Conservation (phyloP, 2,329 filamentous ascomycete species). For the Ascochyta koolunga region DNA sequence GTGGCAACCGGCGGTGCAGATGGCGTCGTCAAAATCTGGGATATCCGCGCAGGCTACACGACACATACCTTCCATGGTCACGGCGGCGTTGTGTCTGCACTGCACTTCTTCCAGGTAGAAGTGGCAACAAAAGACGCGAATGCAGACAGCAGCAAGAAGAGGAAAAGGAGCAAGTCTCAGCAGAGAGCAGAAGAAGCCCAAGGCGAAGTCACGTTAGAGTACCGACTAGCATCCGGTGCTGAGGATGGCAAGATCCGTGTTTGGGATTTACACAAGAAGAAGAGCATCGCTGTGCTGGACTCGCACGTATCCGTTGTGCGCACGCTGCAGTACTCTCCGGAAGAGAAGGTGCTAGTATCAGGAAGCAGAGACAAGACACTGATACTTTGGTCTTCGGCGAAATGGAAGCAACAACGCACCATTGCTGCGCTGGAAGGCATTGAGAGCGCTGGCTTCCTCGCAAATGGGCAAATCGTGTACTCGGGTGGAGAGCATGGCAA, state of each 20-base stretch:
- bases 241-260: slow-evolving; percentile 93
- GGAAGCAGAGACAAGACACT: slow-evolving; percentile 92
- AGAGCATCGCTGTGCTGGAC: slow-evolving; percentile 76
- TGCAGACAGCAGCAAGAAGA: slow-evolving; percentile 45
- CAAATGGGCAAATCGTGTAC: slow-evolving; percentile 73
- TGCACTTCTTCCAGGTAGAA: slow-evolving; percentile 86
- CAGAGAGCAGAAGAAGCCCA: slow-evolving; percentile 51
- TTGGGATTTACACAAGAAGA: slow-evolving; percentile 88
- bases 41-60: slow-evolving; percentile 85
- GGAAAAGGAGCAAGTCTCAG: slow-evolving; percentile 51
- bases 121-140: slow-evolving; percentile 54
- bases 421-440: slow-evolving; percentile 85
- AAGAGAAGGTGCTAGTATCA: slow-evolving; percentile 78
- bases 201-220: slow-evolving; percentile 62
- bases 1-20: slow-evolving; percentile 93
- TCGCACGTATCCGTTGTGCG: slow-evolving; percentile 97
- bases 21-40: slow-evolving; percentile 95
- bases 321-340: slow-evolving; percentile 77
- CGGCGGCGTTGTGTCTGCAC: slow-evolving; percentile 85
- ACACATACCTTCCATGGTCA: slow-evolving; percentile 96
- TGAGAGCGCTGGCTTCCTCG: slow-evolving; percentile 81
- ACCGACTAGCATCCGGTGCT: slow-evolving; percentile 85
- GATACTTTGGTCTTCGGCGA: slow-evolving; percentile 85
- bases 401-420: slow-evolving; percentile 82
- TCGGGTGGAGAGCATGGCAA: slow-evolving; percentile 85